A percentile compares a stretch with the other conserved stretches of the same genome.
These are phyloP conservation scores for Mycena sp. DNA, from an alignment of 1,284 basidiomycete species.

Conservation along the genomic window DNA sequence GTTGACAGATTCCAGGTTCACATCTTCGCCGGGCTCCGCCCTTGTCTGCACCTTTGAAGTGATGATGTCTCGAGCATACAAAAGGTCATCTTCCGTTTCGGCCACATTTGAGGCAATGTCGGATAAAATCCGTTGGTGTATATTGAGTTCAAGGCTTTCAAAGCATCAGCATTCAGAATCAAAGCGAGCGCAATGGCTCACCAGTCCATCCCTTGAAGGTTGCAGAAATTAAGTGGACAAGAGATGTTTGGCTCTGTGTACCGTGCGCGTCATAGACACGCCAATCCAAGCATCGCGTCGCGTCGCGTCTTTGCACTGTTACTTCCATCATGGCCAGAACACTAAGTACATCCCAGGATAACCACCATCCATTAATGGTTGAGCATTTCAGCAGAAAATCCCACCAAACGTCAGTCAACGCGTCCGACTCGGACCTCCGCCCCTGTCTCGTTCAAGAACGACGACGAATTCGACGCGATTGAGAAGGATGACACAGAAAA, in stretches of 20 bases:
- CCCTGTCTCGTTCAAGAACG: slow-evolving; percentile 24
- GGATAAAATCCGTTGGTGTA: slow-evolving; percentile 83
- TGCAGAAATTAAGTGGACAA: neutral
- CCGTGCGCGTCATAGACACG: neutral
- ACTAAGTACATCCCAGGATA: slow-evolving; percentile 21
- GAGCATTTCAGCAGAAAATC: slow-evolving; percentile 5
- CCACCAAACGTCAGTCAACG: slow-evolving; percentile 20
- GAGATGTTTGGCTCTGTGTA: neutral
- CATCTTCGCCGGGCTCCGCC: slow-evolving; percentile 32
- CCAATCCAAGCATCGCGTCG: slow-evolving; percentile 23
- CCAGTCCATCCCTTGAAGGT: slow-evolving; percentile 45
- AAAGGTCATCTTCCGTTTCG: slow-evolving; percentile 55
- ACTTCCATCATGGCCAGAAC: slow-evolving; percentile 31
- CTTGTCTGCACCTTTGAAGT: slow-evolving; percentile 65
- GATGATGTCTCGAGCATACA: slow-evolving; percentile 64
- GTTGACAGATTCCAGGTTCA: slow-evolving; percentile 26
- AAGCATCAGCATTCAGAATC: slow-evolving; percentile 9
- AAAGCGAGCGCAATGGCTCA: slow-evolving; percentile 31
- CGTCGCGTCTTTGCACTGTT: slow-evolving; percentile 17
- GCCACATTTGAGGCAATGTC: slow-evolving; percentile 79
- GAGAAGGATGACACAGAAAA: slow-evolving; percentile 28
- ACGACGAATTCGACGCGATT: slow-evolving; percentile 31
- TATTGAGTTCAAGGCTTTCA: slow-evolving; percentile 76
- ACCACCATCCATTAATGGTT: neutral
- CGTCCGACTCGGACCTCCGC: slow-evolving; percentile 24